Evolutionary conservation across 2,329 filamentous ascomycete genomes (phyloP).

Genomic region (Xylaria sp.): DNA sequence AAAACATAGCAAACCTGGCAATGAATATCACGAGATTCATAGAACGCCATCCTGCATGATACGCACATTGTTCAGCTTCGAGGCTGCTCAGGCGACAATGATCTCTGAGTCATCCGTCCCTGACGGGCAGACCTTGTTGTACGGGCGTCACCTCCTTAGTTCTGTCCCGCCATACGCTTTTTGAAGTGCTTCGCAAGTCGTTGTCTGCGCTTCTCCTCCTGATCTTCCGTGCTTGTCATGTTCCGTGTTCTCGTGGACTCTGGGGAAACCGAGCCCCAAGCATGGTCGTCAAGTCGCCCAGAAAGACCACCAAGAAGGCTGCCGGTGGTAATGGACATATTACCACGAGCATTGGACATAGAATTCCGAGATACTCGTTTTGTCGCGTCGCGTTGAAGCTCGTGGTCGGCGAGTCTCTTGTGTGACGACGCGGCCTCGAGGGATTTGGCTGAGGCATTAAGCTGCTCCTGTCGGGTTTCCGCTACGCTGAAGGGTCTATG

Average conservation of each 20-base stretch:
- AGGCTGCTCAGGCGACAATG: background rate
- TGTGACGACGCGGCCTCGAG: slow-evolving; percentile 12
- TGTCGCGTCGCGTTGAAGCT: slow-evolving; percentile 5
- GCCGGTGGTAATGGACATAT: slow-evolving; percentile 6
- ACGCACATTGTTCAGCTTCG: background rate
- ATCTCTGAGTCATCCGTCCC: background rate
- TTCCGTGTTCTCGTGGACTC: background rate
- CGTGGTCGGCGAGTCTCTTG: slow-evolving; percentile 13
- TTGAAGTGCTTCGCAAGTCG: slow-evolving; percentile 15
- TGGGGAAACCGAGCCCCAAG: background rate
- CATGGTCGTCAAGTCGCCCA: background rate
- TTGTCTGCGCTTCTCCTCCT: slow-evolving; percentile 12
- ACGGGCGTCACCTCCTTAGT: slow-evolving; percentile 8
- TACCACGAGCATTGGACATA: background rate
- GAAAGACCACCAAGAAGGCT: slow-evolving; percentile 8
- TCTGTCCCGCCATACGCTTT: slow-evolving; percentile 4
- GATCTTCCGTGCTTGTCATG: slow-evolving; percentile 1
- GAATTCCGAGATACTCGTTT: slow-evolving; percentile 8
- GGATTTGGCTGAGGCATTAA: slow-evolving; percentile 8
- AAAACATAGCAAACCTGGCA: background rate
- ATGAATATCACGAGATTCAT: background rate
- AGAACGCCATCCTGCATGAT: slow-evolving; percentile 5
- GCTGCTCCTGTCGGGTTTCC: slow-evolving; percentile 5
- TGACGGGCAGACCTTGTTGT: slow-evolving; percentile 20
- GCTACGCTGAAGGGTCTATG: slow-evolving; percentile 2